phyloP scores from a whole-genome alignment of 202 grass and related monocot species.

The Carex sylvatica region DNA sequence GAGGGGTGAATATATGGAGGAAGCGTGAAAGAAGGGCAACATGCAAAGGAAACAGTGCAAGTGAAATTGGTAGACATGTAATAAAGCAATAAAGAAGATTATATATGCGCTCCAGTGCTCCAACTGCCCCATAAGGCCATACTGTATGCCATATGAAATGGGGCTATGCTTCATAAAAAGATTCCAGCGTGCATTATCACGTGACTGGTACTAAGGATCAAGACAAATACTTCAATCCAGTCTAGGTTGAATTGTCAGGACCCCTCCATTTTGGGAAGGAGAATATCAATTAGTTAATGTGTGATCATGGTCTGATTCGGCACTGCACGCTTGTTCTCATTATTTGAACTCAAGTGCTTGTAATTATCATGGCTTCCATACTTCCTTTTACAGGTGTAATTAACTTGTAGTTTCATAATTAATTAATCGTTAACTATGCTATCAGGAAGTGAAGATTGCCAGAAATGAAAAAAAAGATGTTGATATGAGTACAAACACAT shows the following conservation, averaged over 20 bases:
- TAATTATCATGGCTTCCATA: neutral
- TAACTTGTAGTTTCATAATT: neutral
- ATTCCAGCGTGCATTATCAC: slow-evolving; percentile 19
- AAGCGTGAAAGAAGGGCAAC: neutral
- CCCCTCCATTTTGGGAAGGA: slow-evolving; percentile 16
- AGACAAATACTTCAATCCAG: slow-evolving; percentile 23
- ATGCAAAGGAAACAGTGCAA: slow-evolving; percentile 16
- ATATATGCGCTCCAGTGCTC: slow-evolving; percentile 21
- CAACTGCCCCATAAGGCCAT: slow-evolving; percentile 7
- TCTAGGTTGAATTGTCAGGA: slow-evolving; percentile 11
- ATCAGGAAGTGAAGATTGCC: neutral
- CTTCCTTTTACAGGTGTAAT: neutral
- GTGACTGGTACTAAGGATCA: slow-evolving; percentile 12
- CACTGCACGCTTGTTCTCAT: neutral
- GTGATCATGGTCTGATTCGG: too few species aligned
- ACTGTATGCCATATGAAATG: slow-evolving; percentile 11
- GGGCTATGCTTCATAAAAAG: neutral
- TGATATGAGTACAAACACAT: slow-evolving; percentile 4
- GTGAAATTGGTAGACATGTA: slow-evolving; percentile 11
- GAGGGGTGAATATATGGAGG: neutral
- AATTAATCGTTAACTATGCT: neutral
- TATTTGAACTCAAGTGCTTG: slow-evolving; percentile 9
- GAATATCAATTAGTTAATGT: neutral
- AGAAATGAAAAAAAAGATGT: neutral
- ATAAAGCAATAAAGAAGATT: slow-evolving; percentile 16